phyloP scores from a whole-genome alignment of 306 rosid species.

The Vigna unguiculata region DNA sequence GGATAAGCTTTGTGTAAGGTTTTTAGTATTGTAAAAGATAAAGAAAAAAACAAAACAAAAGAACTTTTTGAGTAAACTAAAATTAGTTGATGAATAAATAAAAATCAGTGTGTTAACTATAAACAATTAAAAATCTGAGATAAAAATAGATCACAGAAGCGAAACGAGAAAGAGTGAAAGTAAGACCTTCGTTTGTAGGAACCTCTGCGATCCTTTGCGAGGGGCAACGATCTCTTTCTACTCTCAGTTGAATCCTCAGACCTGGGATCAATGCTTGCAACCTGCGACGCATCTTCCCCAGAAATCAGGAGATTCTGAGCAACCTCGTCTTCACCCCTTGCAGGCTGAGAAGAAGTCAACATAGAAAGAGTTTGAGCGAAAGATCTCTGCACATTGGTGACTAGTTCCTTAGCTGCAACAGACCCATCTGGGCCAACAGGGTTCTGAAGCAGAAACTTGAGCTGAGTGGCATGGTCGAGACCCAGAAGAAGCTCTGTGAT shows the following conservation, averaged over 20 bases:
- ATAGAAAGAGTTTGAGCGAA: conserved; percentile 55
- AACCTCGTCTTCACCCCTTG: not conserved
- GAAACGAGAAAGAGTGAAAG: not conserved
- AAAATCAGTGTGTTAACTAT: not conserved
- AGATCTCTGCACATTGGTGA: conserved; percentile 49
- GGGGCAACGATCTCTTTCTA: conserved; percentile 43
- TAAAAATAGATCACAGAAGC: conserved; percentile 23
- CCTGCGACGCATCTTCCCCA: conserved; percentile 30
- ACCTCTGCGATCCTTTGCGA: conserved; percentile 63
- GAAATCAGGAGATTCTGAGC: conserved; percentile 31
- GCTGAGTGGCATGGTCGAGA: conserved; percentile 50
- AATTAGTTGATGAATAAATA: not conserved
- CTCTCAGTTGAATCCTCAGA: conserved; percentile 59
- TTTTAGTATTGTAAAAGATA: too few relatives aligned
- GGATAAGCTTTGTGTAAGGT: not conserved
- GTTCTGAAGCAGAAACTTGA: conserved; percentile 54
- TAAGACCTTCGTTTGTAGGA: conserved; percentile 79
- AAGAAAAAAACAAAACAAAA: too few relatives aligned
- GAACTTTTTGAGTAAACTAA: not conserved
- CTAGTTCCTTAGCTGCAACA: conserved; percentile 50
- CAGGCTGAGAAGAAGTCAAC: conserved; percentile 36
- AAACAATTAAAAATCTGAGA: too few relatives aligned
- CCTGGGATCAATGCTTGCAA: conserved; percentile 53
- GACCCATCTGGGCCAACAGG: conserved; percentile 20
- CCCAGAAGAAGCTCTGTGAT: conserved; percentile 54